Evolutionary conservation across 306 rosid genomes (phyloP), one percentile per base, ranked within the genome.

Genomic region (Vicia faba): DNA sequence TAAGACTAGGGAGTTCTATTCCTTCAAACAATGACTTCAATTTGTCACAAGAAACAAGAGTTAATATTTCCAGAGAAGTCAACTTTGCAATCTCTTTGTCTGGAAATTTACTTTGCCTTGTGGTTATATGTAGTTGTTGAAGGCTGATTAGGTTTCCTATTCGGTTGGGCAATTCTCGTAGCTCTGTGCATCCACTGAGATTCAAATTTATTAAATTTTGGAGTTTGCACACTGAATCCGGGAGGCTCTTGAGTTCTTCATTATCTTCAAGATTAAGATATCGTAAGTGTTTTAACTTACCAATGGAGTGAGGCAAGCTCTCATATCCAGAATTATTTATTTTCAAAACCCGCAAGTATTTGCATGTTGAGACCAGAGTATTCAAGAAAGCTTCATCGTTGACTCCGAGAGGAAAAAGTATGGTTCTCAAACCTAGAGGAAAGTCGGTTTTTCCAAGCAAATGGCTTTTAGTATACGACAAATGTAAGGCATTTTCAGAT

Each of bases 241-340:
- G 69, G 7, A 71, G 54, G 0, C 20, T 71, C 14, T 23, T 23
- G 0, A 72, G 13, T 14, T 25, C 29, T 11, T 3, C 0, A 38
- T 61, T 71, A 7, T 0, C 0, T 3, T 11, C 1, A 66, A 66
- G 33, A 66, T 9, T 2, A n/a, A 67, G 19, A 41, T 0, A 13
- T 9, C 75, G 60, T 9, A 70, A 19, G 12, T 57, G 75, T 59
- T 35, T 70, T 26, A 59, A 45, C 55, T 59, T 45, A 0, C 75
- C 68, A 31, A 70, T 18, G 6, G 45, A 58, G 0, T 0, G 3
- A 0, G 59, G 49, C 48, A 70, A 58, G 0, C 12, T 58, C 36
- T 19, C 60, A 70, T 9, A 11, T 31, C 11, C 9, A 1, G 75
- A 59, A 5, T 59, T 0, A 18, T 13, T 31, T 19, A 59, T 44